Conservation (phyloP, 441 rosid genomes). For the Flueggea neowawraea region DNA sequence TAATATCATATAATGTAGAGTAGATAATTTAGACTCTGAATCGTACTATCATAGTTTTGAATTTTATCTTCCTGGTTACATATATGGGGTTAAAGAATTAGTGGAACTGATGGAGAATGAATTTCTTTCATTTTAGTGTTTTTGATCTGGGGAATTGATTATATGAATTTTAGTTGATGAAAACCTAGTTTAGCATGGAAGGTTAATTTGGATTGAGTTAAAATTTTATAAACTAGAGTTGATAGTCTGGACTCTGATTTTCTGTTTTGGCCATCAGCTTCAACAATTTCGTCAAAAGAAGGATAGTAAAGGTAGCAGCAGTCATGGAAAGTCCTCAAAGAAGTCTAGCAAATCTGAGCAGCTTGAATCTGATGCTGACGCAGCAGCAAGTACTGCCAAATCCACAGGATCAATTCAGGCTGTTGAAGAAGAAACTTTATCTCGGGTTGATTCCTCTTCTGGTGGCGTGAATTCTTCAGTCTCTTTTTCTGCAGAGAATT, state of each 20-base stretch:
- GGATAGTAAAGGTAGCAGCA: constrained; percentile 73
- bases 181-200: too few species aligned
- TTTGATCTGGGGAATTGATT: too few species aligned
- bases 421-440: constrained; percentile 37
- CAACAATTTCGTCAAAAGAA: constrained; percentile 98
- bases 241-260: constrained; percentile 10
- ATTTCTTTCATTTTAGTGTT: too few species aligned
- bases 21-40: too few species aligned
- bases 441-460: constrained; percentile 26
- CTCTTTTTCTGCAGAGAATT: constrained; percentile 29
- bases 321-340: constrained; percentile 77
- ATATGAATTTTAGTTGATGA: too few species aligned
- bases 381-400: constrained; percentile 24
- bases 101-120: too few species aligned
- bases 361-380: constrained; percentile 51
- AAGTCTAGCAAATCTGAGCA: constrained; percentile 58
- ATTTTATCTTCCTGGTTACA: too few species aligned
- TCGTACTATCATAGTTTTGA: too few species aligned
- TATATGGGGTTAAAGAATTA: too few species aligned
- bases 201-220: too few species aligned
- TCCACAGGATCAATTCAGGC: constrained; percentile 24
- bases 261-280: constrained; percentile 52
- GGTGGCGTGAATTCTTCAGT: constrained; percentile 22
- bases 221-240: not conserved
- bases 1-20: too few species aligned